Evolutionary conservation across 2,329 filamentous ascomycete genomes (phyloP).

Genomic region (Alternaria sp.): DNA sequence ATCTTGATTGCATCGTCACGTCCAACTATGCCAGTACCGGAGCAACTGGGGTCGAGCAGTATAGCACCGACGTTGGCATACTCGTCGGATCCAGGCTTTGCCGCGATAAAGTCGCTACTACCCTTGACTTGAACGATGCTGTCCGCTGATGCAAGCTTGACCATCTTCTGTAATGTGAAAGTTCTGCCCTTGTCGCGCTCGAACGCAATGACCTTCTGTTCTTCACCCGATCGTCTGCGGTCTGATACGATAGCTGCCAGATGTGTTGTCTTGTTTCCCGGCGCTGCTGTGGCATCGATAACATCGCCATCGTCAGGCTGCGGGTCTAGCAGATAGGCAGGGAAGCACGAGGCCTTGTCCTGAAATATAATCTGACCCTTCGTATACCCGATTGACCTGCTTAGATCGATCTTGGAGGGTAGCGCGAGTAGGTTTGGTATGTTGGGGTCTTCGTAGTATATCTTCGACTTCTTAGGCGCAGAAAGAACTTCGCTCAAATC

Average conservation of each 20-base stretch:
- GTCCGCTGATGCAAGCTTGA: slow-evolving; percentile 75
- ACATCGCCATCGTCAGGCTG: slow-evolving; percentile 72
- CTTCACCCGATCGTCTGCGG: slow-evolving; percentile 37
- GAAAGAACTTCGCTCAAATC: slow-evolving; percentile 64
- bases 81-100: slow-evolving; percentile 67
- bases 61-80: slow-evolving; percentile 78
- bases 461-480: slow-evolving; percentile 50
- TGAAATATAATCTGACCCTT: slow-evolving; percentile 85
- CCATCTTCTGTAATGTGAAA: slow-evolving; percentile 82
- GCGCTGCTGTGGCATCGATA: slow-evolving; percentile 92
- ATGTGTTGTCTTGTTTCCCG: slow-evolving; percentile 97
- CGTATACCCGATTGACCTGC: slow-evolving; percentile 74
- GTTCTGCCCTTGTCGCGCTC: slow-evolving; percentile 77
- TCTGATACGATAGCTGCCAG: slow-evolving; percentile 73
- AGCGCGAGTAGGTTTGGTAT: slow-evolving; percentile 85
- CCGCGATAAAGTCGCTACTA: slow-evolving; percentile 81
- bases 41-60: slow-evolving; percentile 92
- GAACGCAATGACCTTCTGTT: slow-evolving; percentile 72
- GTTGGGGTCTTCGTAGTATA: slow-evolving; percentile 76
- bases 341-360: slow-evolving; percentile 97
- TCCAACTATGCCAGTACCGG: slow-evolving; percentile 91
- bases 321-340: slow-evolving; percentile 83
- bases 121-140: slow-evolving; percentile 70
- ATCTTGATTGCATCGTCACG: slow-evolving; percentile 78
- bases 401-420: slow-evolving; percentile 73